These are phyloP conservation scores for Ligustrum vulgare DNA, from an alignment of 257 asterid genomes.

Conservation along the genomic window DNA sequence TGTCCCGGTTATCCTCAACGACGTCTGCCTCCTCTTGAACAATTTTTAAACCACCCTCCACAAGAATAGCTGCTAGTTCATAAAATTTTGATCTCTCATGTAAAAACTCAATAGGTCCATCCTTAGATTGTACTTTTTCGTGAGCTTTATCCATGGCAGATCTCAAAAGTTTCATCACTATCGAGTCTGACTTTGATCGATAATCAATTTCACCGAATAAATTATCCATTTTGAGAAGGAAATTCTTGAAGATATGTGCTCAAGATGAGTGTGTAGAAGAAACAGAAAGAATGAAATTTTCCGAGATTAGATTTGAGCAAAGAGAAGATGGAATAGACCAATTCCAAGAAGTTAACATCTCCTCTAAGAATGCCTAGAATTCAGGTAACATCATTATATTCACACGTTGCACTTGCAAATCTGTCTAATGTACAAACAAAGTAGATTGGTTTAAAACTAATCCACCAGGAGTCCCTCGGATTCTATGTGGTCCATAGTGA, in stretches of 20 bases:
- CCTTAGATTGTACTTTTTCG: slow-evolving; percentile 56
- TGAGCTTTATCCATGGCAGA: slow-evolving; percentile 81
- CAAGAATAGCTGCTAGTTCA: slow-evolving; percentile 65
- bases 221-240: slow-evolving; percentile 48
- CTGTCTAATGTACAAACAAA: neutral
- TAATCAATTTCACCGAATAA: slow-evolving; percentile 55
- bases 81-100: slow-evolving; percentile 65
- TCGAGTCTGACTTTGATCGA: slow-evolving; percentile 55
- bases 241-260: neutral
- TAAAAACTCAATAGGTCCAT: slow-evolving; percentile 68
- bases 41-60: slow-evolving; percentile 60
- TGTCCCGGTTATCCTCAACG: slow-evolving; percentile 45
- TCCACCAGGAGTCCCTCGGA: neutral
- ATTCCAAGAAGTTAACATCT: slow-evolving; percentile 18
- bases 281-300: neutral
- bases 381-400: slow-evolving; percentile 19
- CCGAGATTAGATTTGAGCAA: neutral
- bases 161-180: slow-evolving; percentile 68
- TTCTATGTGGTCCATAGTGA: neutral
- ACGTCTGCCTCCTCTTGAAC: slow-evolving; percentile 57
- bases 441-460: no score
- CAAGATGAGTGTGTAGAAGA: neutral
- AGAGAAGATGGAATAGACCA: slow-evolving; percentile 22
- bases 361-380: slow-evolving; percentile 23
- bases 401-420: slow-evolving; percentile 5